Base-by-base conservation (phyloP, 31 red algal genomes). In the Bonnemaisonia californica region DNA sequence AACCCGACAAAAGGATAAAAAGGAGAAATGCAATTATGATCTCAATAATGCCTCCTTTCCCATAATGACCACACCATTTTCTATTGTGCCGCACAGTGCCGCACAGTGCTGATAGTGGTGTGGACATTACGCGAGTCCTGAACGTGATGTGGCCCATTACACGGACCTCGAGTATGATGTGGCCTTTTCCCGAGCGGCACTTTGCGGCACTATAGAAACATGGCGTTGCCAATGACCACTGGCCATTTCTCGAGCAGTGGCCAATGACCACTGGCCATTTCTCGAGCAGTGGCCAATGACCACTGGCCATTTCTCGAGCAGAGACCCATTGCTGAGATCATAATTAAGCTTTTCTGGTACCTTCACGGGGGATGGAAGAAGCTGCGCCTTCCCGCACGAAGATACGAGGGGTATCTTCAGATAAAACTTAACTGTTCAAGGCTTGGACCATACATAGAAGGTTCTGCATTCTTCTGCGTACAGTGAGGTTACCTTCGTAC, bases 381-480 rank as follows among this genome's bases (percentile, higher is more conserved):
- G 45, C 16, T 51, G 7, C 9, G 45, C 16, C 45, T 51, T 51
- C 16, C 16, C 45, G 45, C 45, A 7, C n/a, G n/a, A n/a, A n/a
- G n/a, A n/a, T n/a, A n/a, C n/a, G n/a, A n/a, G n/a, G n/a, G n/a
- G n/a, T n/a, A n/a, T n/a, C n/a, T n/a, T n/a, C n/a, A n/a, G n/a
- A n/a, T n/a, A n/a, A n/a, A n/a, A n/a, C n/a, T n/a, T n/a, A n/a
- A n/a, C 28, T 63, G 26, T 47, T 30, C 0, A 7, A 30, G 8
- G 35, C 41, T 63, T 47, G 30, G 29, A 21, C 39, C 81, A 23
- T 74, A 41, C 28, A 70, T 30, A n/a, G n/a, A n/a, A 16, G 45
- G 7, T 51, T 51, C 45, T 51, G 45, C 45, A 51, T 51, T 51
- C 9, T 51, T 16, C 16, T 51, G 9, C 45, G n/a, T n/a, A n/a